phyloP scores from a whole-genome alignment of 179 eudicot genomes.

The Corrigiola litoralis region DNA sequence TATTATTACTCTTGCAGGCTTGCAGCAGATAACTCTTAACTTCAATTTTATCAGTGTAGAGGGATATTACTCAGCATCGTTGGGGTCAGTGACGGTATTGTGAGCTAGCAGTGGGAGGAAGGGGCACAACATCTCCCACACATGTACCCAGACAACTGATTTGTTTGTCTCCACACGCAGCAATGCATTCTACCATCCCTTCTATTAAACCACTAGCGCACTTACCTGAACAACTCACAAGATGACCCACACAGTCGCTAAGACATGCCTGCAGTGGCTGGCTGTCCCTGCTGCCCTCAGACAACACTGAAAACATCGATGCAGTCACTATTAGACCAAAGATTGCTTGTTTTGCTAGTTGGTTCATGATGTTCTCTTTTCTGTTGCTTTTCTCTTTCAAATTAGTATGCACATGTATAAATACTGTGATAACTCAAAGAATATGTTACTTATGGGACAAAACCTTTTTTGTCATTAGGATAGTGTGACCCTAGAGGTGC shows the following conservation, averaged over 20 bases:
- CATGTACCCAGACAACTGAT: slow-evolving; percentile 5
- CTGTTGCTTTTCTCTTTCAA: not conserved
- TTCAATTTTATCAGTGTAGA: not conserved
- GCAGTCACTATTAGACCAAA: not conserved
- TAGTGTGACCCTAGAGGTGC: slow-evolving; percentile 5
- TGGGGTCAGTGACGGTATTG: not conserved
- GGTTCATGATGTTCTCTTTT: not conserved
- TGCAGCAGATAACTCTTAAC: too few relatives aligned
- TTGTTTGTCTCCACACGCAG: slow-evolving; percentile 2
- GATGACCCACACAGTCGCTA: not conserved
- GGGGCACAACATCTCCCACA: not conserved
- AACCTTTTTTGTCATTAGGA: slow-evolving; percentile 3
- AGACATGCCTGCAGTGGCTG: not conserved
- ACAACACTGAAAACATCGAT: not conserved
- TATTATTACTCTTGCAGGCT: too few relatives aligned
- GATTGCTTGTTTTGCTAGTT: not conserved
- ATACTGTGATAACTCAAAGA: not conserved
- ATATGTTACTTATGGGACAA: slow-evolving; percentile 5
- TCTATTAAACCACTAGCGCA: not conserved
- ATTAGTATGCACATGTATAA: not conserved
- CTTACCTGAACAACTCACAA: slow-evolving; percentile 10
- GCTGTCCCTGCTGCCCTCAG: not conserved
- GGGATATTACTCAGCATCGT: not conserved
- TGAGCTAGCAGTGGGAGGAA: not conserved
- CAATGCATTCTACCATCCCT: slow-evolving; percentile 1